Base-by-base conservation (phyloP, 352 stramenopile genomes). In the Globisporangium nagaii region DNA sequence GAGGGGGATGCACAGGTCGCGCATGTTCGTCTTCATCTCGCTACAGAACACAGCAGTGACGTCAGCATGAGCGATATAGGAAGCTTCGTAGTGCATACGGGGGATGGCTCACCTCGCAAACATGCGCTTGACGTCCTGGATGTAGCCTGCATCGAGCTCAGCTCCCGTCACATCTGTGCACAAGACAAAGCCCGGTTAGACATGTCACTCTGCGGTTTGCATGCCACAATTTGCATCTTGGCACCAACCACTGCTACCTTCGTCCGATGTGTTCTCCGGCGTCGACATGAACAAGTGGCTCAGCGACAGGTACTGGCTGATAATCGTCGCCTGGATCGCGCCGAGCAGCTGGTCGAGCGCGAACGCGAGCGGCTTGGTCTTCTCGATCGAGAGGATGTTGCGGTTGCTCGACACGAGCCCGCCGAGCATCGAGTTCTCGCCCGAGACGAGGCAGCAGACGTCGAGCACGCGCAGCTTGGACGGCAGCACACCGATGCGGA, bases 21-120 rank as follows among this genome's bases (percentile, higher is more conserved):
- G 77, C 74, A 94, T 89, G 52, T 85, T 89, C 4, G 63, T 49
- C 57, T 92, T 94, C 81, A 94, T 94, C 64, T 94, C 84, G 22
- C 84, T 94, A 34, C 11, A 31, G 15, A 35, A 20, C 11, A 44
- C 30, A 28, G 42, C 2, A 28, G 20, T 8, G 27, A 51, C 15
- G 20, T 39, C 37, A 42, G 6, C 25, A 52, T 22, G 3, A n/a
- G n/a, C n/a, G n/a, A n/a, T n/a, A n/a, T n/a, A n/a, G n/a, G n/a
- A n/a, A n/a, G n/a, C n/a, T n/a, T n/a, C n/a, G n/a, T n/a, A n/a
- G n/a, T n/a, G n/a, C n/a, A n/a, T n/a, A n/a, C n/a, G n/a, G n/a
- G n/a, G n/a, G n/a, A n/a, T n/a, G n/a, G 22, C 24, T 42, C 12
- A 86, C 75, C 57, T 73, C 12, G 67, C 43, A 52, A 83, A 86